Conservation (phyloP, 2,329 filamentous ascomycete genomes). For the Myriosclerotinia scirpicola region DNA sequence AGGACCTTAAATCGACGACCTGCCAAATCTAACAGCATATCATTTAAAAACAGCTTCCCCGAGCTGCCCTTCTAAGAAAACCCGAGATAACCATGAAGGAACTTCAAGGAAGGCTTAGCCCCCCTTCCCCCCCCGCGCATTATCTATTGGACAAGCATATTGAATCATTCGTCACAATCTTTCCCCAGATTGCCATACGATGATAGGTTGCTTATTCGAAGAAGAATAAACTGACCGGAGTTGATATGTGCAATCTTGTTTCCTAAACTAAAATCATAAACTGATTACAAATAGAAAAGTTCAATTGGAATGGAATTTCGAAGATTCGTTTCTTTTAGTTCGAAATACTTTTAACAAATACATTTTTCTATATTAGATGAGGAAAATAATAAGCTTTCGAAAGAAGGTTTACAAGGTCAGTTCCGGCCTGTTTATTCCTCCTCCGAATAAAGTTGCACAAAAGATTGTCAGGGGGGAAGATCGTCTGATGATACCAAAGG, state of each 20-base stretch:
- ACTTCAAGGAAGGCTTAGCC: background rate
- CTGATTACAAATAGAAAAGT: too few species aligned
- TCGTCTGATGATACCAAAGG: conserved; percentile 19
- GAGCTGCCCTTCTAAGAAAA: background rate
- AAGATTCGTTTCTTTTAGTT: too few species aligned
- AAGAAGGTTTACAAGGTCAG: too few species aligned
- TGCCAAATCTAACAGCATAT: background rate
- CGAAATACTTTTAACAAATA: too few species aligned
- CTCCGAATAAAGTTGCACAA: background rate
- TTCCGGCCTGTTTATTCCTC: too few species aligned
- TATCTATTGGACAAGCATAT: background rate
- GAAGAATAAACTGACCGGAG: too few species aligned
- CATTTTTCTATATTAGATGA: too few species aligned
- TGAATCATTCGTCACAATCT: background rate
- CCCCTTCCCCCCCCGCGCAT: background rate
- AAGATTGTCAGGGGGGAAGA: conserved; percentile 15
- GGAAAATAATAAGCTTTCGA: too few species aligned
- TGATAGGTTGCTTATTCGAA: background rate
- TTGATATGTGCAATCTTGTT: too few species aligned
- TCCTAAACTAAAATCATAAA: too few species aligned
- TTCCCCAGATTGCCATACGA: background rate
- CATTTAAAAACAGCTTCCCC: background rate
- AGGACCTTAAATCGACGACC: conserved; percentile 3
- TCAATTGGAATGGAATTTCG: too few species aligned
- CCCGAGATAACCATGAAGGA: background rate